These are phyloP conservation scores for Didymella pinodella DNA, from an alignment of 2,329 filamentous ascomycete genomes.

Conservation along the genomic window DNA sequence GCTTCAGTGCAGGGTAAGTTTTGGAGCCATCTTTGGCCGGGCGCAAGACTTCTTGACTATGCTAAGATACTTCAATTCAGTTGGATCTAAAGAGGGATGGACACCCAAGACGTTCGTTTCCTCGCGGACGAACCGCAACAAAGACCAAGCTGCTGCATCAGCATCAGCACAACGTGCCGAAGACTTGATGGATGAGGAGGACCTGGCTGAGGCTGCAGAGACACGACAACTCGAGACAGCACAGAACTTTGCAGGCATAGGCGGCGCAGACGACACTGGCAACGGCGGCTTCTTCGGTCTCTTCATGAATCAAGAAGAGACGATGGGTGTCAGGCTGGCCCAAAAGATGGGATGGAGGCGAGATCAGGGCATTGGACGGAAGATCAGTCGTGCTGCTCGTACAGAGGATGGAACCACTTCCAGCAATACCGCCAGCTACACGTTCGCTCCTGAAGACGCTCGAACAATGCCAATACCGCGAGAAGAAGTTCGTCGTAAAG, in stretches of 20 bases:
- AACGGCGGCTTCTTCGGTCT: constrained; percentile 72
- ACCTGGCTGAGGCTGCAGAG: constrained; percentile 85
- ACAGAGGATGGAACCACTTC: constrained; percentile 62
- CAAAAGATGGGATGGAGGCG: constrained; percentile 96
- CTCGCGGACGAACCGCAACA: constrained; percentile 79
- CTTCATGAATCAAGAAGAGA: constrained; percentile 76
- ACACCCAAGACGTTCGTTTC: constrained; percentile 91
- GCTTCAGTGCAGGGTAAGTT: constrained; percentile 90
- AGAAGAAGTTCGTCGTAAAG: constrained; percentile 72
- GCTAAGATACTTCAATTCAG: constrained; percentile 91
- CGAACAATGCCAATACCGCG: constrained; percentile 70
- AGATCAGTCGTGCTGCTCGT: constrained; percentile 76
- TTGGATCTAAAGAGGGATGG: constrained; percentile 98
- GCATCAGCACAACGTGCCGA: constrained; percentile 76
- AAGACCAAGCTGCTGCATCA: constrained; percentile 67
- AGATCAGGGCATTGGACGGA: constrained; percentile 91
- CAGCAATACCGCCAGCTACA: constrained; percentile 59
- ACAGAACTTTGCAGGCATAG: constrained; percentile 77
- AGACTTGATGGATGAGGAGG: constrained; percentile 98
- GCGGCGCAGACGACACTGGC: constrained; percentile 65
- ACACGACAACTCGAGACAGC: constrained; percentile 76
- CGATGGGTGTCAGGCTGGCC: constrained; percentile 84
- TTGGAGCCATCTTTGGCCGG: constrained; percentile 28
- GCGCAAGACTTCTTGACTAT: constrained; percentile 48
- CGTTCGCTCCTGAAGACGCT: constrained; percentile 87